Evolutionary conservation across 2,329 filamentous ascomycete species (phyloP), one percentile per base, ranked within the genome.

Genomic region (Ophiostoma novo-ulmi): DNA sequence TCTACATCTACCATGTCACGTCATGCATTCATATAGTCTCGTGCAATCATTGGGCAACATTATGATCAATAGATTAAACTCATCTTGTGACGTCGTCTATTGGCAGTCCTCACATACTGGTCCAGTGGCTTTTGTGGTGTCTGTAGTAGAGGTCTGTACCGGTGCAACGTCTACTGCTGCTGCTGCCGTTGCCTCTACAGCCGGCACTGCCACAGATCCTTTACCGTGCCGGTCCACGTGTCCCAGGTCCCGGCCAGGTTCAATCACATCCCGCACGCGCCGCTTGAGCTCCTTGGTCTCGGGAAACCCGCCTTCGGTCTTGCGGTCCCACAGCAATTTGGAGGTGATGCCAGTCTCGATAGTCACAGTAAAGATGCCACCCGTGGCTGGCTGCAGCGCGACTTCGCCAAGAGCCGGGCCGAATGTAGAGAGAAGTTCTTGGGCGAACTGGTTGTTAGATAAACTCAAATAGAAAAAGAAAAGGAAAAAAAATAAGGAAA

Each of bases 381-480:
- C 93, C 0, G 92, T 96, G 17, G 88, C 85, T 0, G 95, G 95
- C 74, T 96, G 88, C 8, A 99, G 85, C 20, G 94, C 89, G 11
- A 98, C 90, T 79, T 98, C 94, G 73, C 93, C 94, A 1, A 98
- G 86, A 64, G 88, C 84, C 1, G 89, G 92, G 70, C 88, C 87
- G 81, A 99, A 99, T 0, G 94, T 99, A 1, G 93, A 97, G 52
- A 99, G 88, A 64, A 99, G 88, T 80, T 98, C 95, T 84, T 98
- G 95, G 67, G 90, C 94, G 79, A 91, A 97, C 92, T 97, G 75
- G 2, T 10, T 6, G 10, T 38, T 13, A 39, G 22, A 17, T 4
- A 55, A n/a, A 52, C 1, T 26, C 10, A 31, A 17, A 13, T 14
- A 5, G 38, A 26, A 38, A 69, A 55, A 44, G 31, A 67, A 26